Evolutionary conservation across 2,329 filamentous ascomycete species (phyloP).

Genomic region (Fusarium sp.): DNA sequence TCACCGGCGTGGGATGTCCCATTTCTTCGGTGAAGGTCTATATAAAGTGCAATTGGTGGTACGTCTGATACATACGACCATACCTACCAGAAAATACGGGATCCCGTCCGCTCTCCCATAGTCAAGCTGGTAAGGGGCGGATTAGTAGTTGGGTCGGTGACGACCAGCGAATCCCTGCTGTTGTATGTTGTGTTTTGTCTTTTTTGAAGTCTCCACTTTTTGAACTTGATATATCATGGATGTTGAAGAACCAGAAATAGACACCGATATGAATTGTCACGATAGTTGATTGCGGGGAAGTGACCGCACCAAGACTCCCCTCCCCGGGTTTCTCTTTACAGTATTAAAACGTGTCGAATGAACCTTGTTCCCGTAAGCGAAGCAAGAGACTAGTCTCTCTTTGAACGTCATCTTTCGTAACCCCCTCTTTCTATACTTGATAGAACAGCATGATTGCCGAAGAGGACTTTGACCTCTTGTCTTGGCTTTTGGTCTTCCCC

Average conservation of each 20-base stretch:
- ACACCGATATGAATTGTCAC: constrained; percentile 5
- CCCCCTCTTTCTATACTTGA: not conserved
- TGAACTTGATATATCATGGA: not conserved
- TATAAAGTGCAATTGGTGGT: not conserved
- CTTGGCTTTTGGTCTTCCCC: constrained; percentile 28
- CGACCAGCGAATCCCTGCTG: not conserved
- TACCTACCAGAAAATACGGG: constrained; percentile 23
- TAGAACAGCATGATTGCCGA: constrained; percentile 20
- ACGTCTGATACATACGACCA: constrained; percentile 11
- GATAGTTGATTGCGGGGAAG: constrained; percentile 28
- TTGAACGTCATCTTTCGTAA: constrained; percentile 32
- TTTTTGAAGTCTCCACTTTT: not conserved
- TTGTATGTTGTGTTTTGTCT: not conserved
- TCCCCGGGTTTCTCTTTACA: not conserved
- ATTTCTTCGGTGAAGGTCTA: not conserved
- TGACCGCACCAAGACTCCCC: not conserved
- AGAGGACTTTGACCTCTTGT: not conserved
- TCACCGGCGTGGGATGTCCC: not conserved
- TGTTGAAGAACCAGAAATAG: not conserved
- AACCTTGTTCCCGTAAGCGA: constrained; percentile 1
- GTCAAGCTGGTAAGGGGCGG: too few relatives aligned
- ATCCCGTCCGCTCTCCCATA: constrained; percentile 28
- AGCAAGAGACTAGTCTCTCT: not conserved
- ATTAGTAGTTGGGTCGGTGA: too few relatives aligned
- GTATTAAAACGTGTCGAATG: not conserved